These are phyloP conservation scores for Eucalyptus erythrocorys DNA, from an alignment of 345 rosid genomes.

Conservation along the genomic window DNA sequence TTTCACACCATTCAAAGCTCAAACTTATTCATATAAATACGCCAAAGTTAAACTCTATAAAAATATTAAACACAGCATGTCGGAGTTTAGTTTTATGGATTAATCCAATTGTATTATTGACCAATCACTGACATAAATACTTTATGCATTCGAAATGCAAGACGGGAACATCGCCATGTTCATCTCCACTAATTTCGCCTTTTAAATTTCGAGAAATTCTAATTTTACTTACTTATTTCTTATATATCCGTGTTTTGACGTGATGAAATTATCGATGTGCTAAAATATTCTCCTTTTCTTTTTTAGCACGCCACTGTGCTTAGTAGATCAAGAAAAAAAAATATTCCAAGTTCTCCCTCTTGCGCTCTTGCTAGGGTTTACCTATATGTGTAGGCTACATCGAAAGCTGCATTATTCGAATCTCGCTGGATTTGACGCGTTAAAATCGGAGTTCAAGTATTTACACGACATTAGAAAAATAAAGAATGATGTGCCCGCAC, in stretches of 20 bases:
- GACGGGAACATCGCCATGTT: neutral
- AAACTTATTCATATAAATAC: neutral
- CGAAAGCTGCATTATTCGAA: neutral
- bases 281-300: too few species aligned
- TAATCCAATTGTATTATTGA: neutral
- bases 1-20: neutral
- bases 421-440: neutral
- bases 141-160: neutral
- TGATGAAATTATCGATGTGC: neutral
- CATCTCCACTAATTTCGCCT: neutral
- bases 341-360: neutral
- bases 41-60: neutral
- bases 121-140: neutral
- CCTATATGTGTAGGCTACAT: neutral
- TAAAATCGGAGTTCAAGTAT: neutral
- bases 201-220: neutral
- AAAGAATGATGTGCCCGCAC: neutral
- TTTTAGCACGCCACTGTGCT: neutral
- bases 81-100: neutral
- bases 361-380: neutral
- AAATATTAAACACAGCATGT: neutral
- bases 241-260: rapidly evolving
- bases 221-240: too few species aligned
- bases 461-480: neutral
- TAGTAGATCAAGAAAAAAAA: neutral